These are phyloP conservation scores for Alternaria sp. DNA, from an alignment of 2,329 filamentous ascomycete genomes.

Conservation along the genomic window DNA sequence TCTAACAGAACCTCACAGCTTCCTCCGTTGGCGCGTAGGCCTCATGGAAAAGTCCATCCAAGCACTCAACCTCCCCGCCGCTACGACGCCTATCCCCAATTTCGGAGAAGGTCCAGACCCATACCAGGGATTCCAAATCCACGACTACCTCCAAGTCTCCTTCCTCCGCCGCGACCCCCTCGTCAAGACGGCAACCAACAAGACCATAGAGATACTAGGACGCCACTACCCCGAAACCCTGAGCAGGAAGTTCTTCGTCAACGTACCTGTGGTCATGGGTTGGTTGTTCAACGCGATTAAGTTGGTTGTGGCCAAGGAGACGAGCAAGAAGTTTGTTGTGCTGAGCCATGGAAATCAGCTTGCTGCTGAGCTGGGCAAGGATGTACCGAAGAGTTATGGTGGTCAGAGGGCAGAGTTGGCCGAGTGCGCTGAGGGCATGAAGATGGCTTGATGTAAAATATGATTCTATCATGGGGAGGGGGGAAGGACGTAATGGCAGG, in stretches of 20 bases:
- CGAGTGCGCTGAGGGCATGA: constrained; percentile 54
- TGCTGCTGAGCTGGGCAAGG: constrained; percentile 69
- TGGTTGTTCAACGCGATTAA: constrained; percentile 67
- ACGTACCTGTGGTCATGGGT: constrained; percentile 89
- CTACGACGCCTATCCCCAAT: constrained; percentile 75
- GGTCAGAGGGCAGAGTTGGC: constrained; percentile 69
- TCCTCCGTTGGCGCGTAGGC: constrained; percentile 87
- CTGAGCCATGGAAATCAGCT: constrained; percentile 70
- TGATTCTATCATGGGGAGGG: constrained; percentile 1
- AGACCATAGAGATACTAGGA: constrained; percentile 83
- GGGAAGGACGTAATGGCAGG: constrained; percentile 30
- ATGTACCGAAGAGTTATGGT: constrained; percentile 79
- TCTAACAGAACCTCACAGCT: constrained; percentile 62
- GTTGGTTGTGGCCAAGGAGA: constrained; percentile 58
- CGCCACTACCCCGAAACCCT: constrained; percentile 89
- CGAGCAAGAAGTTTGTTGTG: constrained; percentile 60
- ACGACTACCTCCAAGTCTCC: constrained; percentile 88
- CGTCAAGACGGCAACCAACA: constrained; percentile 77
- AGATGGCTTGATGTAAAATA: constrained; percentile 35
- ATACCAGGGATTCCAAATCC: constrained; percentile 90
- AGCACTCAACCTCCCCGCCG: constrained; percentile 73
- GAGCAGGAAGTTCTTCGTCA: constrained; percentile 93
- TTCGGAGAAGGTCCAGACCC: constrained; percentile 73
- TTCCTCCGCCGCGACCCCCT: constrained; percentile 83
- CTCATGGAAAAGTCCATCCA: constrained; percentile 87